These are phyloP conservation scores for Penicillium odoratum DNA, from an alignment of 495 filamentous ascomycete genomes.

Conservation along the genomic window DNA sequence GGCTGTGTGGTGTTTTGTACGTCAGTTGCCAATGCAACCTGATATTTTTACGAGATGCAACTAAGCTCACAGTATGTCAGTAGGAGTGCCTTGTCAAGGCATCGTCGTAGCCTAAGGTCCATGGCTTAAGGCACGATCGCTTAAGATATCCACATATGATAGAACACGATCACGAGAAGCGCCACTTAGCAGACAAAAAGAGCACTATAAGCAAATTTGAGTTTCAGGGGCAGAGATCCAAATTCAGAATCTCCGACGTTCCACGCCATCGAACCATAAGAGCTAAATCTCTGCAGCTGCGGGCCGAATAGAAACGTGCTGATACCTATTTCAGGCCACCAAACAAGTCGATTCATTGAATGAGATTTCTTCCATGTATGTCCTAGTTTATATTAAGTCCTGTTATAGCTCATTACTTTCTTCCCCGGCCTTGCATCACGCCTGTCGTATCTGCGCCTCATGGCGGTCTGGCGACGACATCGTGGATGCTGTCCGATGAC, in stretches of 20 bases:
- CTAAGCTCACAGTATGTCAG: not conserved
- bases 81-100: not conserved
- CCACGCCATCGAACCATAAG: not conserved
- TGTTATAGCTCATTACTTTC: not conserved
- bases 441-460: not conserved
- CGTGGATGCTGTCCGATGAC: not conserved
- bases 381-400: not conserved
- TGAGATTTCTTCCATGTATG: not conserved
- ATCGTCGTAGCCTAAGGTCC: not conserved
- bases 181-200: not conserved
- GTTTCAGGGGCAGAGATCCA: not conserved
- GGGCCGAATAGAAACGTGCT: not conserved
- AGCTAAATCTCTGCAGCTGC: slow-evolving; percentile 2
- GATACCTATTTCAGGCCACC: not conserved
- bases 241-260: not conserved
- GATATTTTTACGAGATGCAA: not conserved
- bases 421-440: not conserved
- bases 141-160: not conserved
- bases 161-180: not conserved
- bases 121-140: not conserved
- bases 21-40: not conserved
- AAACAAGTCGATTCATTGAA: not conserved
- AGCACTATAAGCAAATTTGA: not conserved
- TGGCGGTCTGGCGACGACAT: not conserved
- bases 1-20: not conserved